Evolutionary conservation across 441 rosid species (phyloP).

Genomic region (Omphalea diandra): DNA sequence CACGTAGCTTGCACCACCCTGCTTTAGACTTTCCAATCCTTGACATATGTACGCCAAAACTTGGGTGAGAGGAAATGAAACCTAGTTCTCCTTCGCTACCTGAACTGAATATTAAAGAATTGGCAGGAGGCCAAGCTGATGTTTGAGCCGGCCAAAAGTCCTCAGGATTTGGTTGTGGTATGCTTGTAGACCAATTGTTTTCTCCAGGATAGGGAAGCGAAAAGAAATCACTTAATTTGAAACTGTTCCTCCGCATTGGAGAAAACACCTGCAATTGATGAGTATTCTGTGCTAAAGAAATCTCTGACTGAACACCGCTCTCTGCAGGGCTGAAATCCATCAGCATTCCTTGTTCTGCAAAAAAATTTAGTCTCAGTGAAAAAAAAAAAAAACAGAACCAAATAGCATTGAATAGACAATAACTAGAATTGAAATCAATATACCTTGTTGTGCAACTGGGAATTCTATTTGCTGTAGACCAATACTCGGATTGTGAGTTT

Average conservation of each 20-base stretch:
- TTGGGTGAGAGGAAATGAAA: conserved; percentile 31
- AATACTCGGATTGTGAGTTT: conserved; percentile 20
- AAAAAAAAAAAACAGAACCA: not conserved
- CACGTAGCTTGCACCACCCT: conserved; percentile 67
- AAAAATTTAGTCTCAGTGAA: not conserved
- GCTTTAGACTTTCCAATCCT: conserved; percentile 39
- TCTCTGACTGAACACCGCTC: conserved; percentile 15
- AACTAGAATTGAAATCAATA: not conserved
- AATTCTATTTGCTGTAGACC: conserved; percentile 31
- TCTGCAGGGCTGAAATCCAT: conserved; percentile 20
- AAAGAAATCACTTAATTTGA: conserved; percentile 18
- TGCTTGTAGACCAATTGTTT: conserved; percentile 16
- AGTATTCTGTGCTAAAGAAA: conserved; percentile 16
- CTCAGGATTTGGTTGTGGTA: conserved; percentile 6
- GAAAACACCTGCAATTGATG: conserved; percentile 17
- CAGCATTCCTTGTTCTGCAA: conserved; percentile 28
- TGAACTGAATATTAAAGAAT: conserved; percentile 14
- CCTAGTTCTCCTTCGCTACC: conserved; percentile 17
- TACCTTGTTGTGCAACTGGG: conserved; percentile 7
- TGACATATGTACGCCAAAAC: conserved; percentile 22
- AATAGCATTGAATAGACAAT: not conserved
- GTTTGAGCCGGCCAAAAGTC: conserved; percentile 24
- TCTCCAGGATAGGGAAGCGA: conserved; percentile 19
- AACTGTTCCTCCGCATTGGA: conserved; percentile 37
- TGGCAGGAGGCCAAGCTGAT: conserved; percentile 26